Base-by-base conservation (phyloP, 2,329 filamentous ascomycete genomes). In the Hawksworthiomyces lignivorus region DNA sequence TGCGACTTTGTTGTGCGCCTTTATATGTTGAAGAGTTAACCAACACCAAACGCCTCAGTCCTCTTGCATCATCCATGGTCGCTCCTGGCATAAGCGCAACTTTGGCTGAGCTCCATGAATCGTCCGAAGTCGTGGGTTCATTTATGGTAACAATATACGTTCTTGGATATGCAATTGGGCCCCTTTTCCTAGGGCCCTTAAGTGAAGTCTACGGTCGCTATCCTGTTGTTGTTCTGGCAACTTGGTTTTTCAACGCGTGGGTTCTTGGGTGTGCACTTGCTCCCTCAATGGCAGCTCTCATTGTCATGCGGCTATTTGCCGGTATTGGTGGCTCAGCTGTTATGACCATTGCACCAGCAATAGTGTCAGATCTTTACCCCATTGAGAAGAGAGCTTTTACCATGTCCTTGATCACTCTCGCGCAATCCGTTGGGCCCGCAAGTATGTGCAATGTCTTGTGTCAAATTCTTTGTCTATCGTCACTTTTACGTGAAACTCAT, bases 201-300 rank as follows among this genome's bases (percentile, higher is more conserved):
- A 41, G 36, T 14, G 45, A 47, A 21, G 35, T 47, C 21, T 47
- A 47, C 19, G 45, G 45, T 6, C 45, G 45, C 10, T 32, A 38
- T 10, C 86, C 88, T 0, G 84, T 94, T 28, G 90, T 95, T 52
- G 69, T 88, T 20, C 68, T 70, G 1, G 82, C 84, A 4, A 87
- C 87, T 9, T 33, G 36, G 3, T 62, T 83, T 2, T 83, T 84
- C 59, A 73, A 73, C 34, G 70, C 62, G 0, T 84, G 81, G 53
- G 79, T 41, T 15, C 28, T 81, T 20, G 82, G 77, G 22, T 82
- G 79, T 0, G 80, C 81, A 0, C 59, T 83, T 3, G 70, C 80
- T 1, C 80, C 81, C 0, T 82, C 82, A 48, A 63, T 85, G 7
- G 69, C 69, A 1, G 62, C 73, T 0, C 85, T 81, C 56, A 84